These are phyloP conservation scores for Gamarada debralockiae DNA, from an alignment of 495 filamentous ascomycete species.

Conservation along the genomic window DNA sequence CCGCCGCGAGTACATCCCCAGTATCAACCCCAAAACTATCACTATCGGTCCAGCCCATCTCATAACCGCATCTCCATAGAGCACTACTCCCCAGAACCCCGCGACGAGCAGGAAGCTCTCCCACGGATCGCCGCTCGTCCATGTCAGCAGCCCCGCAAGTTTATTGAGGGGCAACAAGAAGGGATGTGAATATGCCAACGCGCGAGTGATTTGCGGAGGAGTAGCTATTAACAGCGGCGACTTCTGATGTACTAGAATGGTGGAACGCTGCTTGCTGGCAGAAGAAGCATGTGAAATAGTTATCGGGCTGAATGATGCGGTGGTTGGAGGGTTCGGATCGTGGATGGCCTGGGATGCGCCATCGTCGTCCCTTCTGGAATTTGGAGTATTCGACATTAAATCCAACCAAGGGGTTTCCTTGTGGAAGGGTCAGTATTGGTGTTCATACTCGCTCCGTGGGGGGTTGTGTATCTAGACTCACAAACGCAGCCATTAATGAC, in stretches of 20 bases:
- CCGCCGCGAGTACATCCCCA: conserved; percentile 87
- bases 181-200: conserved; percentile 89
- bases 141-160: conserved; percentile 78
- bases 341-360: conserved; percentile 18
- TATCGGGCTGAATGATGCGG: conserved; percentile 82
- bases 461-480: neutral
- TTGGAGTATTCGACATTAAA: conserved; percentile 22
- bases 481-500: conserved; percentile 26
- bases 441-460: neutral
- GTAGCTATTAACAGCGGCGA: conserved; percentile 90
- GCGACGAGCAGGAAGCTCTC: conserved; percentile 90
- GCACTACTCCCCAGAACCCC: conserved; percentile 75
- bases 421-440: conserved; percentile 1
- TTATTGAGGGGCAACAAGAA: conserved; percentile 86
- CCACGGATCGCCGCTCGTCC: conserved; percentile 92
- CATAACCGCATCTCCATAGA: conserved; percentile 82
- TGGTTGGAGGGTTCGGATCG: conserved; percentile 64
- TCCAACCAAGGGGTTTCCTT: conserved; percentile 29
- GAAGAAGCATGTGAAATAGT: conserved; percentile 66
- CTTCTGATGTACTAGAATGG: conserved; percentile 94
- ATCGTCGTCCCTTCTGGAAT: conserved; percentile 19
- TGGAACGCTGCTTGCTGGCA: conserved; percentile 73
- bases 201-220: conserved; percentile 87
- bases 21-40: conserved; percentile 71
- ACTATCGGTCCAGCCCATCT: conserved; percentile 78